Evolutionary conservation across 768 basidiomycete species (phyloP).

Genomic region (Cystobasidium ongulense): DNA sequence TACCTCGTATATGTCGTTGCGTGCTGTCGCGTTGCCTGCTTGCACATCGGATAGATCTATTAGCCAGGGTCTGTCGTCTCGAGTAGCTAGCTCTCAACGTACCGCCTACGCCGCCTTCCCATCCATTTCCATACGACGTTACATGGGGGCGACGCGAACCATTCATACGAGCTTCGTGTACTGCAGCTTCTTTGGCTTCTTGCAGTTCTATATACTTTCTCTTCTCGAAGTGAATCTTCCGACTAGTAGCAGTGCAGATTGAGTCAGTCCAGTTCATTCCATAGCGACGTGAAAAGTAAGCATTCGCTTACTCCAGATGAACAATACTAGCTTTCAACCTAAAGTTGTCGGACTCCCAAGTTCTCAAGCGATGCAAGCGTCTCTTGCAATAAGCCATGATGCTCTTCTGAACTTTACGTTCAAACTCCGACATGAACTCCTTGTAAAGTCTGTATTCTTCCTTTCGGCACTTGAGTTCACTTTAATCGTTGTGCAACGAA

Average conservation of each 20-base stretch:
- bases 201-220: neutral
- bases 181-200: neutral
- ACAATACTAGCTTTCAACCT: neutral
- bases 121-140: neutral
- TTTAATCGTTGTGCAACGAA: neutral
- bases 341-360: neutral
- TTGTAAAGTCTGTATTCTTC: neutral
- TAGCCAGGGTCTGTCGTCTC: too few relatives aligned
- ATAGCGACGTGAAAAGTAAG: neutral
- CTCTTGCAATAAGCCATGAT: neutral
- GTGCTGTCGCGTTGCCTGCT: neutral
- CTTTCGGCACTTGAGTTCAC: neutral
- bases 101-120: neutral
- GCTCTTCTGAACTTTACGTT: neutral
- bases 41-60: too few relatives aligned
- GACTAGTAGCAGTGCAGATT: neutral
- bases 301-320: neutral
- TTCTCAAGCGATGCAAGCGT: neutral
- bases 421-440: neutral
- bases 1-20: neutral
- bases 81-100: neutral
- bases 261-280: too few relatives aligned
- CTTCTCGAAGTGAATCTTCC: neutral
- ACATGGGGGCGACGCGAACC: neutral
- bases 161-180: neutral